Conservation (phyloP, 2,329 filamentous ascomycete species). For the Xylariaceae sp. region DNA sequence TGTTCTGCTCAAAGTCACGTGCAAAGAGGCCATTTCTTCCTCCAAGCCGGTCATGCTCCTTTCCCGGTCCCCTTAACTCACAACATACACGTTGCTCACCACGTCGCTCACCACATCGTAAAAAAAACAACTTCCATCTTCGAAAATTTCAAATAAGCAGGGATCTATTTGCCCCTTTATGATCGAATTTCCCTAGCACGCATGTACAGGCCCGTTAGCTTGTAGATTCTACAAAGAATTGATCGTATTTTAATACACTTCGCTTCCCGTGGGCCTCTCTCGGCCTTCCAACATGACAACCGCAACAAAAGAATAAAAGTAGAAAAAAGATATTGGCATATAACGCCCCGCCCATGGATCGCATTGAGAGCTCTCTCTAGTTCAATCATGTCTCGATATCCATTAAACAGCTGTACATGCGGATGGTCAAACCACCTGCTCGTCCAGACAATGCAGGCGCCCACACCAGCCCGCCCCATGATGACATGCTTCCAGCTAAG, state of each 20-base stretch:
- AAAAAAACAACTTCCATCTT: background rate
- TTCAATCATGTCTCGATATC: constrained; percentile 31
- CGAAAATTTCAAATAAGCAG: background rate
- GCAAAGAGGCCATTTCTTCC: no score
- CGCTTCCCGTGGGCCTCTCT: constrained; percentile 1
- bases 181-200: constrained; percentile 5
- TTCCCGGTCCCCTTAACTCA: no score
- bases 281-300: constrained; percentile 11
- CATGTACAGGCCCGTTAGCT: constrained; percentile 17
- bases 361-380: constrained; percentile 26
- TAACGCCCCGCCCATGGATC: constrained; percentile 25
- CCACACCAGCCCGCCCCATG: background rate
- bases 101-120: background rate
- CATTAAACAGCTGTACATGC: constrained; percentile 24
- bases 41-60: no score
- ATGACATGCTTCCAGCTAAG: constrained; percentile 3
- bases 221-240: constrained; percentile 19
- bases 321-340: constrained; percentile 13
- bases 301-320: constrained; percentile 7
- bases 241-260: constrained; percentile 14
- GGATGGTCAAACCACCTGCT: constrained; percentile 15
- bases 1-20: no score
- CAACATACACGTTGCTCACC: no score
- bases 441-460: constrained; percentile 11
- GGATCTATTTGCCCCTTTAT: background rate